These are phyloP conservation scores for Pseudogymnoascus sp. DNA, from an alignment of 2,329 filamentous ascomycete genomes.

Conservation along the genomic window DNA sequence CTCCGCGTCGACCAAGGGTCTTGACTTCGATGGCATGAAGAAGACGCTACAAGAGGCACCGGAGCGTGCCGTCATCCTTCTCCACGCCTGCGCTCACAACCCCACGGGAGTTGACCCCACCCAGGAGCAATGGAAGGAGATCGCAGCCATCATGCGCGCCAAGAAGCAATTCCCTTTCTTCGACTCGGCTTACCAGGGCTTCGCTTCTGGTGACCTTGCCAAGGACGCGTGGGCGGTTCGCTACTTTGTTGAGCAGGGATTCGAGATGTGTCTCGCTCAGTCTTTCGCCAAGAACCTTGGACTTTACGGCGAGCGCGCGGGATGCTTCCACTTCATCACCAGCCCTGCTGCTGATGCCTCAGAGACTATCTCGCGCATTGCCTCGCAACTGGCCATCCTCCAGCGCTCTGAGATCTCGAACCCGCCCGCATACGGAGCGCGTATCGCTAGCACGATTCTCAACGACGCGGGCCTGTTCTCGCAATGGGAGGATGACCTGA, in stretches of 20 bases:
- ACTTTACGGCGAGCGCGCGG: slow-evolving; percentile 91
- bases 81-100: slow-evolving; percentile 96
- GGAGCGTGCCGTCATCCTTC: slow-evolving; percentile 73
- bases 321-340: slow-evolving; percentile 91
- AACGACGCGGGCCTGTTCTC: slow-evolving; percentile 76
- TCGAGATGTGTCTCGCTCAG: slow-evolving; percentile 81
- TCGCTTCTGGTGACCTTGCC: slow-evolving; percentile 81
- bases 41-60: slow-evolving; percentile 61
- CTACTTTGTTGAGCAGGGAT: slow-evolving; percentile 87
- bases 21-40: slow-evolving; percentile 89
- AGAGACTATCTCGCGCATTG: slow-evolving; percentile 54
- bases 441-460: slow-evolving; percentile 75
- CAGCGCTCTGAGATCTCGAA: slow-evolving; percentile 98
- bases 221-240: slow-evolving; percentile 87
- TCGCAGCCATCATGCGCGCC: slow-evolving; percentile 67
- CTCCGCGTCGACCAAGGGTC: slow-evolving; percentile 75
- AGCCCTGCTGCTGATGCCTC: slow-evolving; percentile 60
- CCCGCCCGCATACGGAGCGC: slow-evolving; percentile 87
- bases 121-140: slow-evolving; percentile 85
- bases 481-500: slow-evolving; percentile 88
- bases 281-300: slow-evolving; percentile 98
- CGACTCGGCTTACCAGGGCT: slow-evolving; percentile 95
- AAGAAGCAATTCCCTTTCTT: slow-evolving; percentile 96
- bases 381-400: slow-evolving; percentile 83
- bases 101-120: slow-evolving; percentile 95